These are phyloP conservation scores for Lachnellula subtilissima DNA, from an alignment of 2,329 filamentous ascomycete species.

Conservation along the genomic window DNA sequence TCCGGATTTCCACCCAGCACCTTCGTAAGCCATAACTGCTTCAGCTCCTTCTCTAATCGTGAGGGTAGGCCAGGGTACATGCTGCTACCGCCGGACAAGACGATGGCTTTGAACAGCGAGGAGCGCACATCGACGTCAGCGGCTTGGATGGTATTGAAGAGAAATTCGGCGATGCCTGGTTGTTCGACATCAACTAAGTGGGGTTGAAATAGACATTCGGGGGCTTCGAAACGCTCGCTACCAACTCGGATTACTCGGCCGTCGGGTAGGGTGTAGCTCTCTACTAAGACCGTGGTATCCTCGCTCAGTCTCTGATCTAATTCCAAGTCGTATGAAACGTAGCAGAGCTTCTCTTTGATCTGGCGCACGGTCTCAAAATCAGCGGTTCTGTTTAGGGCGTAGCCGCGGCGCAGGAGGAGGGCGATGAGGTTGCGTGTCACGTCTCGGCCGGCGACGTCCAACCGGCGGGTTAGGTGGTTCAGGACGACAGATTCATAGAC, in stretches of 20 bases:
- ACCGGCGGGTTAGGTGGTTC: slow-evolving; percentile 88
- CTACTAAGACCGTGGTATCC: slow-evolving; percentile 94
- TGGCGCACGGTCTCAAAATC: slow-evolving; percentile 98
- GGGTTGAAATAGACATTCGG: slow-evolving; percentile 97
- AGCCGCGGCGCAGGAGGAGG: slow-evolving; percentile 85
- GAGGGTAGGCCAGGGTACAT: slow-evolving; percentile 98
- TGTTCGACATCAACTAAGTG: slow-evolving; percentile 97
- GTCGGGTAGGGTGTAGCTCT: slow-evolving; percentile 95
- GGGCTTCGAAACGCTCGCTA: slow-evolving; percentile 95
- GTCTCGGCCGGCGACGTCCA: slow-evolving; percentile 94
- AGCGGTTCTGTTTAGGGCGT: slow-evolving; percentile 94
- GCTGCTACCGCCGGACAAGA: slow-evolving; percentile 92
- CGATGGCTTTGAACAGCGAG: slow-evolving; percentile 94
- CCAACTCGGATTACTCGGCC: slow-evolving; percentile 94
- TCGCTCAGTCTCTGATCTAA: slow-evolving; percentile 94
- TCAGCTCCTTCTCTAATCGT: slow-evolving; percentile 94
- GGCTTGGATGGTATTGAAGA: slow-evolving; percentile 97
- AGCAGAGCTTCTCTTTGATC: slow-evolving; percentile 99
- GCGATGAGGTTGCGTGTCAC: slow-evolving; percentile 98
- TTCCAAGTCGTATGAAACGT: slow-evolving; percentile 96
- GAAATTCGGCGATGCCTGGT: slow-evolving; percentile 90
- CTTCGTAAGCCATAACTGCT: slow-evolving; percentile 94
- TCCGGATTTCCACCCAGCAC: slow-evolving; percentile 90
- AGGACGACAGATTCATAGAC: slow-evolving; percentile 98
- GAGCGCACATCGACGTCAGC: slow-evolving; percentile 93